Percentiles rank a stretch among this genome's conserved stretches.
Conservation (phyloP, 1,284 basidiomycete genomes). For the Golubevia sp. region DNA sequence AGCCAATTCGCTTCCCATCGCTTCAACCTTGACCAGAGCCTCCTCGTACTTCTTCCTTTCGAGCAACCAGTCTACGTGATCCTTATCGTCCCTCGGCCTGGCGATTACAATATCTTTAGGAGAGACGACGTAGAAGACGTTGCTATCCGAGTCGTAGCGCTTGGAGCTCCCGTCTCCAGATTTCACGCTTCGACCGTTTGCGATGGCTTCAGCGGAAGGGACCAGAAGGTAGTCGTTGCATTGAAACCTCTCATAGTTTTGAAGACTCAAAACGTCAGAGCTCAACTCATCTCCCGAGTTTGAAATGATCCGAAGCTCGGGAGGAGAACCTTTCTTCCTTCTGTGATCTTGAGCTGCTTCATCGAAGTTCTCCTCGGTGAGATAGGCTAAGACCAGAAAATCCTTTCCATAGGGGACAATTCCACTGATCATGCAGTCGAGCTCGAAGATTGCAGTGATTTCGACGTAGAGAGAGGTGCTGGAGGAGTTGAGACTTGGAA, state of each 20-base stretch:
- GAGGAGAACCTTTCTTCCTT: constrained; percentile 78
- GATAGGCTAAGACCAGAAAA: constrained; percentile 80
- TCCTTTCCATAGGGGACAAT: constrained; percentile 74
- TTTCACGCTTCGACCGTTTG: constrained; percentile 6
- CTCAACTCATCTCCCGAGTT: constrained; percentile 85
- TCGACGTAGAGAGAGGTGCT: constrained; percentile 69
- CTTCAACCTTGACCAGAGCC: constrained; percentile 82
- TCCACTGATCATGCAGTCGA: constrained; percentile 94
- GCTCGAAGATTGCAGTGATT: constrained; percentile 85
- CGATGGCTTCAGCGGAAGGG: constrained; percentile 31
- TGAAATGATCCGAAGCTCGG: constrained; percentile 90
- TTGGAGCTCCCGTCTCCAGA: constrained; percentile 1
- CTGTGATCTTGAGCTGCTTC: constrained; percentile 78
- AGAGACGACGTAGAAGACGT: constrained; percentile 77
- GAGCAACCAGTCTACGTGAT: constrained; percentile 91
- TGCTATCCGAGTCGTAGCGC: constrained; percentile 24
- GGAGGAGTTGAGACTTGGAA: constrained; percentile 1
- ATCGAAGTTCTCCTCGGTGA: constrained; percentile 64
- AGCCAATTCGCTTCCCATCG: constrained; percentile 62
- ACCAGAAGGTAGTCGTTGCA: constrained; percentile 89
- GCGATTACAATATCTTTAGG: constrained; percentile 86
- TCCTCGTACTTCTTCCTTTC: constrained; percentile 84
- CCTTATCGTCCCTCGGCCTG: constrained; percentile 80
- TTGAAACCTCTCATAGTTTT: constrained; percentile 79
- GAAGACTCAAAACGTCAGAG: constrained; percentile 80